Percentiles rank a stretch among this genome's conserved stretches.
phyloP scores from a whole-genome alignment of 768 basidiomycete genomes.

The Neoboletus brunneissimus region DNA sequence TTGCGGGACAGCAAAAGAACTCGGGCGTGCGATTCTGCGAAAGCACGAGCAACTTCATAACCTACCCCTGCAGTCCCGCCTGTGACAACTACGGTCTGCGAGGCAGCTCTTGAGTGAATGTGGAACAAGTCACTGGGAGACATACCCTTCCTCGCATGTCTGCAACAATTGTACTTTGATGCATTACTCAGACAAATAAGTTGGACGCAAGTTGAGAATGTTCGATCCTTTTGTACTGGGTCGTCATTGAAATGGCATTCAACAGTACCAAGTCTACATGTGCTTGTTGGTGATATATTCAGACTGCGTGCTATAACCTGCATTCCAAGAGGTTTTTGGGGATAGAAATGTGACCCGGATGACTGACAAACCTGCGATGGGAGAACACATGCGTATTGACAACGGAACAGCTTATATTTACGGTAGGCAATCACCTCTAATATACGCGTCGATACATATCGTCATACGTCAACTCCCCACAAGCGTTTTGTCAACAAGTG shows the following conservation, averaged over 20 bases:
- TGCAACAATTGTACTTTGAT: not conserved
- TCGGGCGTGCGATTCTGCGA: not conserved
- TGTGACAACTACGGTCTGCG: not conserved
- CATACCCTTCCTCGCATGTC: not conserved
- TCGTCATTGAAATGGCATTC: slow-evolving; percentile 4
- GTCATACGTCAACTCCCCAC: slow-evolving; percentile 39
- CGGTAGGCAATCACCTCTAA: not conserved
- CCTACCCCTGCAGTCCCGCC: not conserved
- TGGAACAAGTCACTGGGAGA: not conserved
- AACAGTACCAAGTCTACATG: not conserved
- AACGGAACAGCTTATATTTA: not conserved
- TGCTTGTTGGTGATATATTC: not conserved
- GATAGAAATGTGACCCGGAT: not conserved
- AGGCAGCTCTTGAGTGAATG: not conserved
- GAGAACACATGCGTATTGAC: not conserved
- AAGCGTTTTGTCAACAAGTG: slow-evolving; percentile 50
- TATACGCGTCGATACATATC: not conserved
- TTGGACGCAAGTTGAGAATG: not conserved
- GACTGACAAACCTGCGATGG: not conserved
- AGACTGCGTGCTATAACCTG: not conserved
- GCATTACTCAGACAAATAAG: not conserved
- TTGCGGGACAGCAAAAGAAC: not conserved
- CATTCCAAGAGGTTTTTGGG: not conserved
- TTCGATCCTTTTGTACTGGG: not conserved
- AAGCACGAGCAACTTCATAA: not conserved